Evolutionary conservation across 805 yeast species (phyloP), one percentile per base, ranked within the genome.

Genomic region (Starmera pachycereana): DNA sequence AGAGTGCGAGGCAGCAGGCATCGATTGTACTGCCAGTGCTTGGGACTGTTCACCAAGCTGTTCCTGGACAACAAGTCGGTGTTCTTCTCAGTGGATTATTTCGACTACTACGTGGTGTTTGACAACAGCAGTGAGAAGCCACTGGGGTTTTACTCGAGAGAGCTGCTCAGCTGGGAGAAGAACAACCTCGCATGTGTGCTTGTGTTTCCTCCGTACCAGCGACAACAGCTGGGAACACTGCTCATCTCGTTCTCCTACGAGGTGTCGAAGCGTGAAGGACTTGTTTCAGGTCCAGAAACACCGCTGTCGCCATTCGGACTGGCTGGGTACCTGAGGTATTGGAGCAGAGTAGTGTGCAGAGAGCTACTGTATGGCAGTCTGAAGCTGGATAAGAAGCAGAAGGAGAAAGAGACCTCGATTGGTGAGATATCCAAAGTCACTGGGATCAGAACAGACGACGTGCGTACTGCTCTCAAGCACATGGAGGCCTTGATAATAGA

Each of bases 81-180:
- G 29, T 86, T 78, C 58, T 90, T 82, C 61, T 72, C 78, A 31
- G 76, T 87, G 4, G 89, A 83, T 31, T 72, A 74, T 40, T 90
- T 83, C 59, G 89, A 84, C 44, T 86, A 87, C 58, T 92, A 78
- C 57, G 69, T 87, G 25, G 65, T 79, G 3, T 85, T 81, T 54
- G 81, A 83, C 22, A 58, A 58, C 2, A 64, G 52, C 38, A 38
- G 66, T 44, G 46, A 61, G 48, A 56, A 63, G 39, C 89, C 90
- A 2, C 79, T 89, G 81, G 98, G 97, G 1, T 92, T 87, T 55
- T 92, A 87, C 53, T 88, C 97, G 12, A 84, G 85, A 50, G 98
- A 92, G 53, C 63, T 81, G 35, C 63, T 82, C 0, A 79, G 96
- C 0, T 70, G 72, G 59, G 90, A 84, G 39, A 71, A 76, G 38